Conservation (phyloP, 768 basidiomycete genomes). For the Tylopilus rubrobrunneus region DNA sequence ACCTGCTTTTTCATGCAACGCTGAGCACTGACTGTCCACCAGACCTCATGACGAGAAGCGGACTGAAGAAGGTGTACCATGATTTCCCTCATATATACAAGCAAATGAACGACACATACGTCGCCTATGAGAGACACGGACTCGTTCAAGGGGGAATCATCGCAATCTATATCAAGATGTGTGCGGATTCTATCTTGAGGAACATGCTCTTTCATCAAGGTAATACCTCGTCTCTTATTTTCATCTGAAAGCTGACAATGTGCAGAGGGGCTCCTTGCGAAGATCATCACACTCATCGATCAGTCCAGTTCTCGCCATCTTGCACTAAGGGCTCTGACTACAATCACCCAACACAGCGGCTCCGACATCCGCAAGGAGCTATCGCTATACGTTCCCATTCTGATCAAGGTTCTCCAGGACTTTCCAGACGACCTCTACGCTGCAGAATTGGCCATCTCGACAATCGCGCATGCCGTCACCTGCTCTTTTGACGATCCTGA, state of each 20-base stretch:
- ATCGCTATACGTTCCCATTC: conserved; percentile 34
- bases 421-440: conserved; percentile 45
- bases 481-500: conserved; percentile 37
- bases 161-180: conserved; percentile 60
- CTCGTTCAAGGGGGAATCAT: conserved; percentile 50
- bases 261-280: conserved; percentile 45
- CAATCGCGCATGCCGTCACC: conserved; percentile 47
- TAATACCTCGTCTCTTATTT: neutral
- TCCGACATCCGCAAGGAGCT: conserved; percentile 45
- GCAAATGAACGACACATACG: conserved; percentile 45
- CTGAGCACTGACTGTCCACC: neutral
- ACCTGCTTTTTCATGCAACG: too few relatives aligned
- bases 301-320: conserved; percentile 42
- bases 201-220: conserved; percentile 56
- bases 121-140: conserved; percentile 37
- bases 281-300: conserved; percentile 49
- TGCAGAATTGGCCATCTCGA: conserved; percentile 46
- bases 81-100: conserved; percentile 49
- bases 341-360: conserved; percentile 59
- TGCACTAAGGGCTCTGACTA: conserved; percentile 49
- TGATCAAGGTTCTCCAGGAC: conserved; percentile 46
- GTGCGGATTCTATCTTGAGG: conserved; percentile 51
- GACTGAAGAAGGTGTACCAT: conserved; percentile 57
- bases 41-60: conserved; percentile 40
- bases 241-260: neutral